These are phyloP conservation scores for Sergeia podlipaevii DNA, from an alignment of 208 protist species.

Conservation along the genomic window DNA sequence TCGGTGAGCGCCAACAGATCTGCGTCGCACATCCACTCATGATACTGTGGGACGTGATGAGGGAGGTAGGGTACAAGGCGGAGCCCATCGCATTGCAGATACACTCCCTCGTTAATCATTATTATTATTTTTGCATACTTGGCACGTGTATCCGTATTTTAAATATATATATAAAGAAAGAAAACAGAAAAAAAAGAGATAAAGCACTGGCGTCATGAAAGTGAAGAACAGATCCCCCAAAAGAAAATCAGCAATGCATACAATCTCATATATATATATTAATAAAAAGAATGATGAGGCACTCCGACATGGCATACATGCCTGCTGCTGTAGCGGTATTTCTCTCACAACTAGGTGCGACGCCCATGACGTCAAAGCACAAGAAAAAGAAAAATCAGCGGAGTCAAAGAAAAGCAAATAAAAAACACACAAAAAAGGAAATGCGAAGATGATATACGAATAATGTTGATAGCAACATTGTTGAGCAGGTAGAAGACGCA, in stretches of 20 bases:
- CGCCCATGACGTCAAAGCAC: not conserved
- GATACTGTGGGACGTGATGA: conserved; percentile 80
- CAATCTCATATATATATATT: too few relatives aligned
- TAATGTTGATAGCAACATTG: not conserved
- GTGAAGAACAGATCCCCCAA: not conserved
- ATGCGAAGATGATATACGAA: conserved; percentile 7
- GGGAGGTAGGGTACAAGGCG: conserved; percentile 81
- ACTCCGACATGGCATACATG: too few relatives aligned
- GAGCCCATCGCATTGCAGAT: conserved; percentile 39
- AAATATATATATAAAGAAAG: not conserved
- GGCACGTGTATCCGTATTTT: not conserved
- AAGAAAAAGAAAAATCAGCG: not conserved
- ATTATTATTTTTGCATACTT: not conserved
- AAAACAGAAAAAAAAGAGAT: conserved; percentile 14
- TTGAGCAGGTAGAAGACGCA: not conserved
- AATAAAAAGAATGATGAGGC: too few relatives aligned
- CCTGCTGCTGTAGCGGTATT: too few relatives aligned
- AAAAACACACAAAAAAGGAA: conserved; percentile 4
- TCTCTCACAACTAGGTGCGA: not conserved
- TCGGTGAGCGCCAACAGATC: conserved; percentile 70
- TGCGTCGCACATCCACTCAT: conserved; percentile 86
- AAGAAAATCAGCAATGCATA: not conserved
- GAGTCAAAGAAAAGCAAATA: not conserved
- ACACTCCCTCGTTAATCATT: conserved; percentile 86
- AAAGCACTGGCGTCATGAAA: not conserved